Percentiles rank a stretch among this genome's conserved stretches.
Evolutionary conservation across 768 basidiomycete species (phyloP).

Genomic region (Gloeostereum incarnatum): DNA sequence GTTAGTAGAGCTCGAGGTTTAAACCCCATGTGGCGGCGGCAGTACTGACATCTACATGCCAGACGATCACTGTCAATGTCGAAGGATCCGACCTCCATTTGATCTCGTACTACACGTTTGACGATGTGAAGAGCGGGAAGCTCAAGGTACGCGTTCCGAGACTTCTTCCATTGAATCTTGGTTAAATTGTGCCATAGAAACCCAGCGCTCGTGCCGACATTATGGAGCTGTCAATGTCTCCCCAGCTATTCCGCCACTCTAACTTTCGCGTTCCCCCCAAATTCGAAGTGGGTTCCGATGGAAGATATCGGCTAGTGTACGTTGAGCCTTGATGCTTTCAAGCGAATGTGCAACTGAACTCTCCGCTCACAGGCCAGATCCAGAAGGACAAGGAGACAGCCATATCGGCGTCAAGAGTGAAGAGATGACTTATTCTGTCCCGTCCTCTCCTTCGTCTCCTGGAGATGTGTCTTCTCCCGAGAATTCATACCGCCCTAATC

Average conservation of each 20-base stretch:
- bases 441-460: constrained; percentile 20
- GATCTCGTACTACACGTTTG: constrained; percentile 76
- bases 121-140: constrained; percentile 63
- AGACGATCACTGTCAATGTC: constrained; percentile 83
- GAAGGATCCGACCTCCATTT: constrained; percentile 76
- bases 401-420: constrained; percentile 42
- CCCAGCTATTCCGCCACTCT: constrained; percentile 68
- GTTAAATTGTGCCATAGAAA: constrained; percentile 23
- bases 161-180: constrained; percentile 2
- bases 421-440: constrained; percentile 31
- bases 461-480: constrained; percentile 25
- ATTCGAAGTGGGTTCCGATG: constrained; percentile 65
- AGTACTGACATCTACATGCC: constrained; percentile 7
- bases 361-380: constrained; percentile 22
- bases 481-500: constrained; percentile 20
- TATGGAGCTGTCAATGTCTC: constrained; percentile 61
- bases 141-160: constrained; percentile 32
- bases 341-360: neutral
- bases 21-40: neutral
- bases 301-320: constrained; percentile 57
- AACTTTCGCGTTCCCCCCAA: constrained; percentile 82
- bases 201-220: constrained; percentile 68
- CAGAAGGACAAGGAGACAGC: constrained; percentile 34
- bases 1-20: constrained; percentile 6
- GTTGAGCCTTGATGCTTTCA: constrained; percentile 15